Evolutionary conservation across 2,329 filamentous ascomycete genomes (phyloP), one percentile per base, ranked within the genome.

Genomic region (Monosporascus sp.): DNA sequence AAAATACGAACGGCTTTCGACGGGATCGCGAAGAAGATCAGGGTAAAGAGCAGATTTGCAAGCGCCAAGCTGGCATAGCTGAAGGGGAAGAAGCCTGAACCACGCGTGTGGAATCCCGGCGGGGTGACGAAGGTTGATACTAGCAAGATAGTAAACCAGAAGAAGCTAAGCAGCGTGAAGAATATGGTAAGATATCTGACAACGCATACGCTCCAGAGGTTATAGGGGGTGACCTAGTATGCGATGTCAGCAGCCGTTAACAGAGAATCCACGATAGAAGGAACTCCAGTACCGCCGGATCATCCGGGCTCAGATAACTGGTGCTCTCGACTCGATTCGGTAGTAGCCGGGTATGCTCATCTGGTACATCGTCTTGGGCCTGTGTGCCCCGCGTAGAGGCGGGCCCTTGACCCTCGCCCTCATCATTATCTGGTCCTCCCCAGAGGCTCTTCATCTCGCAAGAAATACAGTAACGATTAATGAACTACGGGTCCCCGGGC

Each of bases 121-220:
- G 91, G 91, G 51, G 89, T 96, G 61, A 95, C 86, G 72, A 99
- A 99, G 60, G 88, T 85, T 52, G 90, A 91, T 17, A 97, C 84
- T n/a, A 99, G 79, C 37, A 96, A 77, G 51, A 97, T 70, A 9
- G 90, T 80, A 93, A 94, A 97, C 93, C 93, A 97, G n/a, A 91
- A 64, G 64, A 95, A 91, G 52, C 85, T 89, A 62, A 92, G 68
- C 50, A 84, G 70, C 20, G 93, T 77, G 65, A 97, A 89, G 38
- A 90, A 63, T 52, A 96, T 77, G 5, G 91, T 93, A 56, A 94
- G 70, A 66, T 86, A 89, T 67, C 91, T 84, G 51, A 94, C 77
- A 47, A 88, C 82, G 18, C 94, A 87, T 49, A 99, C 88, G 55
- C 85, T 90, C 87, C 91, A 96, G 38, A 97, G 82, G 64, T 99